Base-by-base conservation (phyloP, 2,329 filamentous ascomycete genomes). In the Calonectria pseudoturangicola region DNA sequence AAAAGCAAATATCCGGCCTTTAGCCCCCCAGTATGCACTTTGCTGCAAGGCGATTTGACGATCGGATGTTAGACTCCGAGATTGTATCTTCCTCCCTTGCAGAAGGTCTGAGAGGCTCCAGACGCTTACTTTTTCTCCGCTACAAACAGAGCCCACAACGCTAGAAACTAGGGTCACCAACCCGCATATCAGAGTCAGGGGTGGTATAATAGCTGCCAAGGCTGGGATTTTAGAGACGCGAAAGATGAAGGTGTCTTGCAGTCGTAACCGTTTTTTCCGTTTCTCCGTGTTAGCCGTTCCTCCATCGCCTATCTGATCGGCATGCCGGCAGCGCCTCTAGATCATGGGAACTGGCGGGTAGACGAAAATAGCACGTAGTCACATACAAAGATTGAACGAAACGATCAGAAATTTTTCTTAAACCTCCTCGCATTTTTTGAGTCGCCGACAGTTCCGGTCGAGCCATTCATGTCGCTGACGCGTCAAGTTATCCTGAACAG, bases 71-170 rank as follows among this genome's bases (percentile, higher is more conserved):
- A 28, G 54, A 33, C 54, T 27, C 58, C n/a, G 67, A 64, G 28
- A 56, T 45, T 56, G 58, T 27, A 25, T 56, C 21, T 30, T 18
- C 18, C 58, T 54, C 67, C 67, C 67, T 70, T 64, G 58, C 67
- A 65, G 67, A 18, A 45, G 39, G 66, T 28, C 33, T 51, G n/a
- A 30, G 30, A 47, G 18, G 58, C 25, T 25, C 33, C 27, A 10
- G 50, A 33, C 54, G 54, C 50, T 70, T 65, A 30, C 54, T 58
- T 62, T 68, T 51, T 43, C 4, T 45, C 25, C 30, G 28, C 27
- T 28, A 18, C 47, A 21, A 45, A 39, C 18, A 21, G 15, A 43
- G 21, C 6, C 51, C 56, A 48, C 58, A 64, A 28, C 48, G 39
- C n/a, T 25, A 36, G n/a, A 48, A 10, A 45, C 48, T 45, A 56